These are phyloP conservation scores for Maudiozyma bulderi DNA, from an alignment of 805 yeast genomes.

Conservation along the genomic window DNA sequence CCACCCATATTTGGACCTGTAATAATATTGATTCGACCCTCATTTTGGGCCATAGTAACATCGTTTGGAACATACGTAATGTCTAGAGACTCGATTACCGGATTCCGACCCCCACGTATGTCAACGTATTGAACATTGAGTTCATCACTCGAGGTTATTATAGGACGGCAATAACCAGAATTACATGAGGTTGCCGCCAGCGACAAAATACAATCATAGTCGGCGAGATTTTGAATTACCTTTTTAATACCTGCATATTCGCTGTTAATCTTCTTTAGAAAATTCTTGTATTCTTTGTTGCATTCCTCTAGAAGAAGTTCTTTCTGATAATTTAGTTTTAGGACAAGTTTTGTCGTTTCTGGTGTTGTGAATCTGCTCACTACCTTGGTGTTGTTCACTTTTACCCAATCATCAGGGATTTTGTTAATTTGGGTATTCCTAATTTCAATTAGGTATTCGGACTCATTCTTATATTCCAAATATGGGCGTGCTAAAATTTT, in stretches of 20 bases:
- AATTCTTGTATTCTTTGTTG: conserved; percentile 24
- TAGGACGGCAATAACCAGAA: conserved; percentile 41
- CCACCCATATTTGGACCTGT: conserved; percentile 62
- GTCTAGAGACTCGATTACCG: conserved; percentile 47
- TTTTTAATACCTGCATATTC: conserved; percentile 32
- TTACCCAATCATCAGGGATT: conserved; percentile 70
- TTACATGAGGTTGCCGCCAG: conserved; percentile 50
- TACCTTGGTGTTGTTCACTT: conserved; percentile 56
- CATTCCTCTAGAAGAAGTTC: conserved; percentile 34
- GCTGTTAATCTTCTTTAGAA: conserved; percentile 31
- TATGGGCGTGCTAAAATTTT: conserved; percentile 44
- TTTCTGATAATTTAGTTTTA: conserved; percentile 47
- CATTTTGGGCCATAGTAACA: conserved; percentile 37
- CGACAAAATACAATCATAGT: conserved; percentile 59
- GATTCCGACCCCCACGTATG: conserved; percentile 53
- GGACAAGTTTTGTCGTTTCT: conserved; percentile 39
- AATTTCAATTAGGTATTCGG: conserved; percentile 70
- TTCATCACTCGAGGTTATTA: conserved; percentile 30
- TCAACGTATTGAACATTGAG: conserved; percentile 34
- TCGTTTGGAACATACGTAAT: conserved; percentile 57
- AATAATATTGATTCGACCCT: conserved; percentile 49
- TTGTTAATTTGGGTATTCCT: conserved; percentile 45
- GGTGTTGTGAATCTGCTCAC: conserved; percentile 72
- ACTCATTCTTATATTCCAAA: conserved; percentile 49
- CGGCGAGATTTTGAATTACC: conserved; percentile 40